phyloP scores from a whole-genome alignment of 768 basidiomycete species.

The Suillus plorans region DNA sequence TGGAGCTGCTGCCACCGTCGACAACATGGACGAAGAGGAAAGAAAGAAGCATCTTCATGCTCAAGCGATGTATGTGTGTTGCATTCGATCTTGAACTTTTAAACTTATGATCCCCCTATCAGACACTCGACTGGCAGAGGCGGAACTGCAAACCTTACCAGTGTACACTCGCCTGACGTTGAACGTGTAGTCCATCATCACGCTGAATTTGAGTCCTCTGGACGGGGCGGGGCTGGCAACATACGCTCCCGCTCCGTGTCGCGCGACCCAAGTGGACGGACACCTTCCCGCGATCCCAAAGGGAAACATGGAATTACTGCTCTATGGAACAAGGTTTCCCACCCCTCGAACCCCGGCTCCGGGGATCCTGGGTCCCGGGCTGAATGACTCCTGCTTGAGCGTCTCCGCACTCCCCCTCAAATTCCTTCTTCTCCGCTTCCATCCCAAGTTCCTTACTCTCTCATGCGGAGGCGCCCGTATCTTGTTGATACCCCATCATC shows the following conservation, averaged over 20 bases:
- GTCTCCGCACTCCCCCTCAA: background rate
- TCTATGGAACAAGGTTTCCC: constrained; percentile 29
- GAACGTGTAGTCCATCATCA: constrained; percentile 31
- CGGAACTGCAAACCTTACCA: constrained; percentile 62
- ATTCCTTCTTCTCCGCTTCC: background rate
- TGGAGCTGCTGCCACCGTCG: constrained; percentile 24
- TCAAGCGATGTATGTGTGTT: constrained; percentile 43
- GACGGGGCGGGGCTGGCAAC: constrained; percentile 66
- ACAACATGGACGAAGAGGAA: constrained; percentile 35
- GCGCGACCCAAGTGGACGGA: constrained; percentile 27
- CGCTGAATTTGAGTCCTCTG: constrained; percentile 40
- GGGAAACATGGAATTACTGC: constrained; percentile 31
- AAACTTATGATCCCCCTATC: constrained; percentile 5
- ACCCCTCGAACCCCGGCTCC: constrained; percentile 11
- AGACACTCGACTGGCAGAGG: constrained; percentile 73
- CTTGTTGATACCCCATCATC: background rate
- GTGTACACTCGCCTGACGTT: constrained; percentile 34
- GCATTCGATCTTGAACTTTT: background rate
- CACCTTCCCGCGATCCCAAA: constrained; percentile 18
- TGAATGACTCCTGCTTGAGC: constrained; percentile 1
- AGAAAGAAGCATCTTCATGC: constrained; percentile 27
- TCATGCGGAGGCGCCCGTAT: constrained; percentile 1
- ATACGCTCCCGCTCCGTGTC: constrained; percentile 44
- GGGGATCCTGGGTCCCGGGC: background rate
- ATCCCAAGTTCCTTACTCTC: background rate